phyloP scores from a whole-genome alignment of 495 filamentous ascomycete species.

The Neurospora sp. region DNA sequence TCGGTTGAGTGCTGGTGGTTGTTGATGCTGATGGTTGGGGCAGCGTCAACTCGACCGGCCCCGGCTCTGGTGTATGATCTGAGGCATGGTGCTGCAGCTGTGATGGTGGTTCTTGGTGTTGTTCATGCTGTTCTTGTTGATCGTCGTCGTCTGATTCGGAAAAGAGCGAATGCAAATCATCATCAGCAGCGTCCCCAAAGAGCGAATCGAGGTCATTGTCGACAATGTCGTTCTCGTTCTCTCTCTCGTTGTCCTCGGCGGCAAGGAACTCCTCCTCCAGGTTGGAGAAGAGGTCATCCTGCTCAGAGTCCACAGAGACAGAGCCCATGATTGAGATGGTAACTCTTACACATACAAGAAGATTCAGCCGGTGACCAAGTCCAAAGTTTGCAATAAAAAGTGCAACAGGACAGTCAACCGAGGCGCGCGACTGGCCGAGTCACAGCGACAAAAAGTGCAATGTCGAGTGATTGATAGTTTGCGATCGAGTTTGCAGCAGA shows the following conservation, averaged over 20 bases:
- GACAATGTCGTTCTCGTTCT: not conserved
- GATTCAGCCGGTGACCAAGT: not conserved
- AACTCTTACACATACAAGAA: not conserved
- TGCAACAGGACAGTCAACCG: not conserved
- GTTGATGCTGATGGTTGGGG: not conserved
- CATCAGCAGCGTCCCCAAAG: constrained; percentile 10
- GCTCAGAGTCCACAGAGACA: constrained; percentile 10
- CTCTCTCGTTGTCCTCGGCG: constrained; percentile 38
- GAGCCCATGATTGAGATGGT: constrained; percentile 27
- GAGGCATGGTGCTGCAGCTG: not conserved
- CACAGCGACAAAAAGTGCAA: not conserved
- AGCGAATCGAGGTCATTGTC: constrained; percentile 14
- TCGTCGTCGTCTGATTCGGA: constrained; percentile 6
- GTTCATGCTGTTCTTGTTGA: not conserved
- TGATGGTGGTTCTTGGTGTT: constrained; percentile 4
- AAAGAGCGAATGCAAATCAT: constrained; percentile 15
- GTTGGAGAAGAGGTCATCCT: constrained; percentile 33
- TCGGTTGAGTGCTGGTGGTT: not conserved
- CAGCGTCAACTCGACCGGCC: not conserved
- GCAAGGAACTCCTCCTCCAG: constrained; percentile 30
- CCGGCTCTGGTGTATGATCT: constrained; percentile 3
- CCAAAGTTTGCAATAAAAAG: not conserved
- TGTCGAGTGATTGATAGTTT: not conserved
- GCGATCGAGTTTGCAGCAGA: not conserved
- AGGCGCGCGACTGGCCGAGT: not conserved